A percentile compares a stretch with the other conserved stretches of the same genome.
Conservation (phyloP, 495 filamentous ascomycete species). For the Penicillium turbatum region DNA sequence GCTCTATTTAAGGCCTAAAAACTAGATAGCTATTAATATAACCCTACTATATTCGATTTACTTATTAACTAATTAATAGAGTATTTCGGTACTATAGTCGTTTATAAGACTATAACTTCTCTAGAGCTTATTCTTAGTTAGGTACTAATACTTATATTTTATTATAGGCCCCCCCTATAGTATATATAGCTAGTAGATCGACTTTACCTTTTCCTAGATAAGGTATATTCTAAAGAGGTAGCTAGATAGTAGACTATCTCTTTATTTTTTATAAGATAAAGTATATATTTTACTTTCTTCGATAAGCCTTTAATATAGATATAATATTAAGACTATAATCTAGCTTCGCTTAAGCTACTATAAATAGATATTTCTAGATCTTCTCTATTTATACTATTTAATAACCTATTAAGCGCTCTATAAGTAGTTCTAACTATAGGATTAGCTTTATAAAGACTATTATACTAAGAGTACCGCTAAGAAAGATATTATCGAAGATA, state of each 20-base stretch:
- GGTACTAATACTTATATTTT: background rate
- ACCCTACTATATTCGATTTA: background rate
- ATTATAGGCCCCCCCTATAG: background rate
- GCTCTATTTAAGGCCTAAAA: background rate
- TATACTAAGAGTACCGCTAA: too few relatives aligned
- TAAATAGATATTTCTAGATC: too few relatives aligned
- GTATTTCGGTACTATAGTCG: background rate
- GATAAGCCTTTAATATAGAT: background rate
- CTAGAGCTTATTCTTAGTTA: background rate
- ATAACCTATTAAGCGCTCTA: too few relatives aligned
- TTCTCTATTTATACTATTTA: too few relatives aligned
- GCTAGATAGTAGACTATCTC: background rate
- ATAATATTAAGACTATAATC: too few relatives aligned
- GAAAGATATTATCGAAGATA: too few relatives aligned
- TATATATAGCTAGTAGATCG: background rate
- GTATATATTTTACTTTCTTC: background rate
- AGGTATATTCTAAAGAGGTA: background rate
- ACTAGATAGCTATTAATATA: background rate
- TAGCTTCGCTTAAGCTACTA: too few relatives aligned
- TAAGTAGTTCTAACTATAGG: too few relatives aligned
- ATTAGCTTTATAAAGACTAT: too few relatives aligned
- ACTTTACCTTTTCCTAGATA: background rate
- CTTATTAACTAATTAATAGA: conserved; percentile 1
- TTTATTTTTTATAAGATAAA: background rate
- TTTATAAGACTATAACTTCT: background rate